Evolutionary conservation across 306 rosid species (phyloP), one percentile per base, ranked within the genome.

Genomic region (Prunus salicina): DNA sequence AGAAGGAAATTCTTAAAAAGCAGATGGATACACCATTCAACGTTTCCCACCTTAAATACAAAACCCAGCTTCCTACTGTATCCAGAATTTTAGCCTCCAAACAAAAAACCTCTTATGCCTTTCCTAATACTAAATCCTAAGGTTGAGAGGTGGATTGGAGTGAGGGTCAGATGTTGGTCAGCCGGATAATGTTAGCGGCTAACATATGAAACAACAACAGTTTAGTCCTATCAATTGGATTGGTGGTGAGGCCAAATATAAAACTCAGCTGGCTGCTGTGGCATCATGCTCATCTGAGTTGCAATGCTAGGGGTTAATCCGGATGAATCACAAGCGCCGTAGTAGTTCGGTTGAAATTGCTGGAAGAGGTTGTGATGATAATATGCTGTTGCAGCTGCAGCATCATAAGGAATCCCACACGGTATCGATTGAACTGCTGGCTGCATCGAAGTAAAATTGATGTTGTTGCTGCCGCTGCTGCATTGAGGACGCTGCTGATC

Each of bases 161-260:
- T 52, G 84, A 75, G 80, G 87, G 82, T 86, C 84, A 80, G 85
- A 86, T 72, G 81, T 76, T 72, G 77, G 90, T 88, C 91, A 81
- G 85, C 86, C 72, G 57, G 80, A 78, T 85, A 76, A 50, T 81
- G 89, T 83, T 88, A 84, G 88, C 84, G 55, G 82, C 77, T 38
- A 80, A 74, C 61, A 73, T 78, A 38, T 20, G 25, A 69, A 71
- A 50, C 45, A 1, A 6, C 76, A 1, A 6, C 76, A 49, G 27
- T 61, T 69, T 6, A 41, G 13, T 67, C 69, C 73, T 67, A 76
- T 88, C 83, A 90, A 70, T 87, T 88, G 6, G 88, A 64, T 87
- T 89, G 98, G 69, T 68, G 68, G 20, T 81, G 92, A 78, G 98
- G 98, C 98, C 99, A 96, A 10, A 89, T 72, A 19, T 72, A 91